Conservation (phyloP, 306 rosid genomes). For the Glycine latifolia region DNA sequence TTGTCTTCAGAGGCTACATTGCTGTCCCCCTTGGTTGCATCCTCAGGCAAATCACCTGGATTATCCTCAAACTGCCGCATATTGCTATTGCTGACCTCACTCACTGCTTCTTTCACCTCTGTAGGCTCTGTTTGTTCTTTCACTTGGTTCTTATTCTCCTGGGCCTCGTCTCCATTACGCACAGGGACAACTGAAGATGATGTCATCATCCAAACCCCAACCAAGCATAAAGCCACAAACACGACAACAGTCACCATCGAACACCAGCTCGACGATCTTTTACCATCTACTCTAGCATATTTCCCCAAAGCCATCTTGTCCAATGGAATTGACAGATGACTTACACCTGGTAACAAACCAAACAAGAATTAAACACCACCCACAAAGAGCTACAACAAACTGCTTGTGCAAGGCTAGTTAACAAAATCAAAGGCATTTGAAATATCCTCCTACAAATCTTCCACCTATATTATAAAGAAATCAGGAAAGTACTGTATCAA, state of each 20-base stretch:
- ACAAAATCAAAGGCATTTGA: neutral
- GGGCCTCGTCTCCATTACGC: conserved; percentile 63
- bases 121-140: conserved; percentile 44
- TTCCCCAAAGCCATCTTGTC: conserved; percentile 79
- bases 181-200: conserved; percentile 84
- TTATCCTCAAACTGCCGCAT: conserved; percentile 85
- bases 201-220: conserved; percentile 96
- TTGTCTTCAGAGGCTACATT: conserved; percentile 55
- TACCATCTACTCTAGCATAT: conserved; percentile 75
- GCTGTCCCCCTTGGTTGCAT: conserved; percentile 85
- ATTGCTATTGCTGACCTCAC: conserved; percentile 55
- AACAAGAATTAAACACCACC: conserved; percentile 24
- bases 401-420: neutral
- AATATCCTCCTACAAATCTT: neutral
- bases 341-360: conserved; percentile 49
- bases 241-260: conserved; percentile 85
- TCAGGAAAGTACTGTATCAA: neutral
- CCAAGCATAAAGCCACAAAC: conserved; percentile 88
- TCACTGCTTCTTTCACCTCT: conserved; percentile 59
- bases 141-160: conserved; percentile 70
- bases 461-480: neutral
- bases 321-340: conserved; percentile 24
- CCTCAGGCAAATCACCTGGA: conserved; percentile 93
- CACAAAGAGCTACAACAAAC: conserved; percentile 43
- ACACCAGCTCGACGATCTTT: conserved; percentile 87